phyloP scores from a whole-genome alignment of 805 yeast genomes.

The Nakazawaea anatomiae region DNA sequence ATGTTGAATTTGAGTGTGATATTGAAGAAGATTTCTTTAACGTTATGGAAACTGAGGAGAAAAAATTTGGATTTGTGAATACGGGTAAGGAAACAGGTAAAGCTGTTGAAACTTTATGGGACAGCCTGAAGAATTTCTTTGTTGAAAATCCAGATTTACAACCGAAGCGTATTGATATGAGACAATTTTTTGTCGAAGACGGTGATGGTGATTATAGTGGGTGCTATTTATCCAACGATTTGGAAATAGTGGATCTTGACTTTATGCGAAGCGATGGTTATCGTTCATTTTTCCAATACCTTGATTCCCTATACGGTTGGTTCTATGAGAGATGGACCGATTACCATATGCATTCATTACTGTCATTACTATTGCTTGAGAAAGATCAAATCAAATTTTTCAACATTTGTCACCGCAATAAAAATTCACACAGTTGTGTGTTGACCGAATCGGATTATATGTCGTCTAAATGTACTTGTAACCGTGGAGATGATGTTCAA shows the following conservation, averaged over 20 bases:
- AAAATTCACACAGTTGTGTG: conserved; percentile 18
- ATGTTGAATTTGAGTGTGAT: conserved; percentile 47
- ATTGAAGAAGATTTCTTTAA: conserved; percentile 48
- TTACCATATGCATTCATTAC: conserved; percentile 39
- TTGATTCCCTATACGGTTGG: conserved; percentile 46
- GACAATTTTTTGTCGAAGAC: conserved; percentile 34
- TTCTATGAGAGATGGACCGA: conserved; percentile 60
- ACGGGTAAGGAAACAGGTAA: not conserved
- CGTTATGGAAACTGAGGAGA: conserved; percentile 30
- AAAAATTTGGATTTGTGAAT: conserved; percentile 37
- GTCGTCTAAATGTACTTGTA: conserved; percentile 19
- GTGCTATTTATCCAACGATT: conserved; percentile 58
- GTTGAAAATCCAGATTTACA: conserved; percentile 30
- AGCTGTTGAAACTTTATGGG: conserved; percentile 28
- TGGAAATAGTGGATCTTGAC: conserved; percentile 48
- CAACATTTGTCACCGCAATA: conserved; percentile 27
- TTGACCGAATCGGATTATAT: conserved; percentile 9
- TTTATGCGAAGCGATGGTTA: conserved; percentile 44
- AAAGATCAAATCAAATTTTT: conserved; percentile 46
- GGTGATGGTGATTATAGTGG: conserved; percentile 29
- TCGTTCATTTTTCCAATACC: conserved; percentile 34
- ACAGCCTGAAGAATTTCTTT: conserved; percentile 36
- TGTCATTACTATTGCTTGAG: conserved; percentile 35
- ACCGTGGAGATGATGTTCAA: conserved; percentile 14
- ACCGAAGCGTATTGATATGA: conserved; percentile 29